A percentile compares a stretch with the other conserved stretches of the same genome.
phyloP scores from a whole-genome alignment of 2,329 filamentous ascomycete species.

The Emergomyces pasteurianus region DNA sequence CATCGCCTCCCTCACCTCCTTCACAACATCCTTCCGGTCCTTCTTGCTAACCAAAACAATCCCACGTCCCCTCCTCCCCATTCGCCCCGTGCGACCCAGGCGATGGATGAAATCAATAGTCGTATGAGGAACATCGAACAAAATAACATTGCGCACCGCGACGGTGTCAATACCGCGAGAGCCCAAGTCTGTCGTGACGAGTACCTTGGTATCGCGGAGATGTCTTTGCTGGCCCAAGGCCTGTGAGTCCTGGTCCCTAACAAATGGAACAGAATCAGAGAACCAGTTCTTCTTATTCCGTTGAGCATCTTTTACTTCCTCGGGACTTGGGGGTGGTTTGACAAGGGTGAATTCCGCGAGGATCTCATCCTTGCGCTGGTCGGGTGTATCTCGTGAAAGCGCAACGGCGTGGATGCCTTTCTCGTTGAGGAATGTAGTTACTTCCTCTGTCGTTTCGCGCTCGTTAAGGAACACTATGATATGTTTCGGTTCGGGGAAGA shows the following conservation, averaged over 20 bases:
- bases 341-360: conserved; percentile 58
- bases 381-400: conserved; percentile 70
- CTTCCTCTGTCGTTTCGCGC: conserved; percentile 71
- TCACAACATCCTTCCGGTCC: conserved; percentile 80
- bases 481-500: conserved; percentile 56
- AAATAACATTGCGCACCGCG: conserved; percentile 76
- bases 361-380: conserved; percentile 64
- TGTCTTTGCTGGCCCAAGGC: conserved; percentile 7
- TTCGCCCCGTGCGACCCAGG: conserved; percentile 78
- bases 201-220: conserved; percentile 54
- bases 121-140: conserved; percentile 96
- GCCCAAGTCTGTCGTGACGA: conserved; percentile 87
- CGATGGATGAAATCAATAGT: conserved; percentile 98
- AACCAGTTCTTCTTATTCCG: conserved; percentile 9
- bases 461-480: conserved; percentile 97
- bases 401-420: conserved; percentile 86
- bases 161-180: conserved; percentile 91
- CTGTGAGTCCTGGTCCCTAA: conserved; percentile 4
- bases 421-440: conserved; percentile 63
- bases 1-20: conserved; percentile 84
- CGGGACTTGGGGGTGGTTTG: conserved; percentile 11
- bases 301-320: conserved; percentile 7
- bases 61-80: conserved; percentile 80
- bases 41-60: conserved; percentile 83
- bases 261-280: conserved; percentile 12